Evolutionary conservation across 805 yeast species (phyloP), one percentile per base, ranked within the genome.

Genomic region (Priceomyces medius): DNA sequence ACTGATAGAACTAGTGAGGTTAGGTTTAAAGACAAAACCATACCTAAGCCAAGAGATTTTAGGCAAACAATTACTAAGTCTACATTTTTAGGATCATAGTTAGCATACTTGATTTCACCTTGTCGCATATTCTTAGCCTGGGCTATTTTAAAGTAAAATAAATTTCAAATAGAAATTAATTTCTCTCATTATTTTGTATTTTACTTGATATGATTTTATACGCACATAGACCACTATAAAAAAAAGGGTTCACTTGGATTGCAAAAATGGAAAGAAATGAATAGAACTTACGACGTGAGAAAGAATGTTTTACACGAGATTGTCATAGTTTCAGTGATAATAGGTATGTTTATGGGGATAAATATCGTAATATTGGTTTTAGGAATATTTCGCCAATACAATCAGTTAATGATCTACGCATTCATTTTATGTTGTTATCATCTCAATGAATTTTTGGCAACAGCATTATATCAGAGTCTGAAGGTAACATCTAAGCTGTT

Each of bases 31-130:
- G 59, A 45, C 12, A 58, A 13, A 6, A 61, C 47, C 0, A 49
- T 48, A 1, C 74, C 74, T 4, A 70, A 49, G n/a, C 44, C 47
- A 23, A 58, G 47, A 17, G 73, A 59, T 48, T 68, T 67, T 35
- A 47, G 33, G 8, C 61, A 58, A 3, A 70, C 64, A 23, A 49
- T 57, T 6, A 61, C 43, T 20, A 68, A 53, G 41, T 63, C 52
- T 9, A 64, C 65, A 34, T 55, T 51, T 20, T 32, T 14, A 9
- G 66, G 62, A 44, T 58, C 49, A 48, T 65, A 63, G 34, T 28
- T 42, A 14, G 42, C 42, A 39, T 41, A 27, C 33, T 19, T 35
- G 23, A 17, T 20, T 16, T 12, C n/a, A n/a, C n/a, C n/a, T n/a
- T n/a, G n/a, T n/a, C n/a, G n/a, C n/a, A n/a, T n/a, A n/a, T n/a